Evolutionary conservation across 106 monocot genomes (phyloP), one percentile per base, ranked within the genome.

Genomic region (Iris macrosiphon): DNA sequence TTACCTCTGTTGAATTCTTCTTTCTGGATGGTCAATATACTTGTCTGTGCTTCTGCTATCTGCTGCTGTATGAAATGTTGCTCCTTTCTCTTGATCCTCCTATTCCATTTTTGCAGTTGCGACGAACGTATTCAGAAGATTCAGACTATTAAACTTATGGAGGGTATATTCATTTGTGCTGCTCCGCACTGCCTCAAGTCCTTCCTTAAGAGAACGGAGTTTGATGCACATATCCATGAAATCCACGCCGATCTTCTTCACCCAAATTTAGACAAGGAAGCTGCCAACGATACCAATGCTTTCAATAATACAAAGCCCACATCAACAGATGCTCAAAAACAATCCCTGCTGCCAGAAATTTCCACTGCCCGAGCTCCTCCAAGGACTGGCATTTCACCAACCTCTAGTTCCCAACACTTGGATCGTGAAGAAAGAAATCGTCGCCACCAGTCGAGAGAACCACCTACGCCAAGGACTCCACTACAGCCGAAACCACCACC

Each of bases 121-220:
- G 96, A 96, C 35, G 96, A 96, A 43, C 82, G 96, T 18, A 83
- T 96, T 62, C 96, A 96, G 74, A 96, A 96, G 60, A 90, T 96
- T 37, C 89, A 86, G 41, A 82, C 79, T 1, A 81, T 96, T 18
- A 96, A 90, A 70, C 79, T 96, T 82, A 77, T 89, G 86, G 90
- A 96, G 45, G 86, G 83, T 22, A 82, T 90, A 51, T 86, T 75
- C 60, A 77, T 96, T 40, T 90, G 96, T 65, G 96, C 80, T 25
- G 90, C 90, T 31, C 96, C 96, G 26, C 89, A 87, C 58, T 96
- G 96, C 49, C 75, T 90, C 45, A 96, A 90, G 40, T 90, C 96
- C 14, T 96, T 87, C 49, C 82, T 90, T 10, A 83, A 83, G 72
- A 68, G 49, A 66, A 26, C 83, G 2, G 89, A 90, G 3, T 83